Evolutionary conservation across 2,329 filamentous ascomycete species (phyloP).

Genomic region (Cladosporium phlei): DNA sequence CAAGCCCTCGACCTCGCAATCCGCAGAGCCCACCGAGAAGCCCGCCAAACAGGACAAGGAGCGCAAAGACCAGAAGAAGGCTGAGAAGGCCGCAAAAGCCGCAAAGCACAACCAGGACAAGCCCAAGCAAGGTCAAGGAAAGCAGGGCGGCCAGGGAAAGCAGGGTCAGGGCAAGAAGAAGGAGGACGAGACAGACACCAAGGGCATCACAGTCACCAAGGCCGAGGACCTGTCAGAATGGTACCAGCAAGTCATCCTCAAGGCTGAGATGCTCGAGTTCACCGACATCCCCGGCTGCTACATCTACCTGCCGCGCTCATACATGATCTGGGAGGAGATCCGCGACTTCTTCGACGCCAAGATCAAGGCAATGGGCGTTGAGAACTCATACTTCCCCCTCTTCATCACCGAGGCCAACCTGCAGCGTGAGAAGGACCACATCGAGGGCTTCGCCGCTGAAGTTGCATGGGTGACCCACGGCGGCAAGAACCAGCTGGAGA

Average conservation of each 20-base stretch:
- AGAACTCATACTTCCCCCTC: constrained; percentile 94
- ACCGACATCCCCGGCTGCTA: constrained; percentile 98
- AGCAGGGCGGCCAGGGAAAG: constrained; percentile 6
- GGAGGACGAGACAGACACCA: constrained; percentile 61
- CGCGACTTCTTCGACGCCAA: constrained; percentile 55
- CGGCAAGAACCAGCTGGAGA: constrained; percentile 88
- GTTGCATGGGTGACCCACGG: constrained; percentile 86
- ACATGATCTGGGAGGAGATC: constrained; percentile 64
- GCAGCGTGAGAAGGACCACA: constrained; percentile 83
- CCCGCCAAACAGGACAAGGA: constrained; percentile 33
- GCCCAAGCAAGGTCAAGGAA: constrained; percentile 17
- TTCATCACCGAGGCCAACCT: constrained; percentile 91
- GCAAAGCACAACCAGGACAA: constrained; percentile 17
- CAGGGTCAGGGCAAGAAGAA: constrained; percentile 33
- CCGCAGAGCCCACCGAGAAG: constrained; percentile 25
- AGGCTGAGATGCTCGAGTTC: constrained; percentile 97
- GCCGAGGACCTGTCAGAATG: constrained; percentile 83
- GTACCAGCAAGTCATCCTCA: constrained; percentile 97
- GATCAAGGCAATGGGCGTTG: constrained; percentile 87
- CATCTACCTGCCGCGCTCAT: constrained; percentile 71
- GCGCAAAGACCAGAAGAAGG: constrained; percentile 30
- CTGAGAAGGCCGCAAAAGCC: constrained; percentile 22
- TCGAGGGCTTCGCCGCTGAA: constrained; percentile 96
- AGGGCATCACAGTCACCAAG: constrained; percentile 84
- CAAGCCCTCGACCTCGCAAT: constrained; percentile 15